Evolutionary conservation across 768 basidiomycete species (phyloP), one percentile per base, ranked within the genome.

Genomic region (Tephrocybe rancida): DNA sequence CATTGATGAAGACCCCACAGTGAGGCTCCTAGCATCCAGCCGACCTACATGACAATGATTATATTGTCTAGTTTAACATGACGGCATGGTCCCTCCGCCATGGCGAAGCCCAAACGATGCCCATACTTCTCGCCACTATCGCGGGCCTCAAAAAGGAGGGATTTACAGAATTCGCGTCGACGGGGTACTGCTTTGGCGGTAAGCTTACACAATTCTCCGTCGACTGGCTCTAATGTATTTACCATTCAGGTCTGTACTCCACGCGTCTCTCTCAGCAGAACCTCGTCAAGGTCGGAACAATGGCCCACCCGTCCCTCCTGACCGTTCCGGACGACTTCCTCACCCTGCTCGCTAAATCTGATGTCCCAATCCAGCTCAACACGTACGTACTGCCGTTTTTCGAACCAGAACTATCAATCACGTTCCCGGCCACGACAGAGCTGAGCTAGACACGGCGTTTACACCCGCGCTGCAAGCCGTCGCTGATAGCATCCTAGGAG

Each of bases 131-230:
- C 55, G 64, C 63, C 11, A 64, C 72, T 27, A 63, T 73, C 35
- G 60, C 45, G 8, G 67, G 61, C 1, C 68, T 79, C 46, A 71
- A 71, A 49, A 64, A 59, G 5, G 41, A 70, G 26, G 77, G 75
- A 10, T 63, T 76, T 30, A 66, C 56, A n/a, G 57, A 66, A 38
- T 67, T 76, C 32, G 71, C 62, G 0, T 63, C 70, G 2, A 67
- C 71, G 1, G 72, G 73, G 2, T 74, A 71, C 62, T 75, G 73
- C 54, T 68, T 72, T 38, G 68, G 70, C 6, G 68, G 66, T 58
- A 41, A 54, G 43, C 22, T 13, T 10, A 14, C 19, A 19, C 27
- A 24, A 1, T 24, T n/a, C n/a, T n/a, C n/a, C n/a, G n/a, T n/a
- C n/a, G n/a, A n/a, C n/a, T n/a, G n/a, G n/a, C n/a, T n/a, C n/a